Base-by-base conservation (phyloP, 192 early-diverging fungal species). In the Entophlyctis helioformis region DNA sequence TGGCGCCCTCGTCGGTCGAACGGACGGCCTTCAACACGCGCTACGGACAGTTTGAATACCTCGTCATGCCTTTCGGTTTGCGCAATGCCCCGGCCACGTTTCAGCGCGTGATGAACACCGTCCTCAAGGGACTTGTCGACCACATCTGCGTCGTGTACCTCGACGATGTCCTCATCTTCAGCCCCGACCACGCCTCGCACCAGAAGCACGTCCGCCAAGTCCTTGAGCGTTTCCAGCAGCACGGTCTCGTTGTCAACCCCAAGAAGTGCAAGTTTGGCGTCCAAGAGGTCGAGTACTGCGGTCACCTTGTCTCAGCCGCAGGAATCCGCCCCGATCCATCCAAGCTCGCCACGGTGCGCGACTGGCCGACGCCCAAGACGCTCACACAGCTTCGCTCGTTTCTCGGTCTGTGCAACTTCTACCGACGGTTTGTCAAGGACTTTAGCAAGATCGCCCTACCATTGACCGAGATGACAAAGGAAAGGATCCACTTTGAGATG, bases 31-130 rank as follows among this genome's bases (percentile, higher is more conserved):
- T 60, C 24, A 33, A 23, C 6, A 53, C 34, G 6, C n/a, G 21
- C 4, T 59, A 48, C 39, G 59, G 59, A 9, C 53, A 46, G 18
- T 85, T 42, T 46, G 60, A 83, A 44, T 80, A 56, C 34, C 25
- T 50, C 0, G 76, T 81, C n/a, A 43, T 85, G 33, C 78, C 77
- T 0, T 79, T 81, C 45, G 80, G 81, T 0, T 40, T 84, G 1
- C 64, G 59, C 16, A 82, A 81, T 50, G 71, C 68, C 0, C 74
- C 78, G 0, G 74, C 64, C 0, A 58, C 67, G 0, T 84, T 73
- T 15, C 57, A 72, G 48, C 37, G 43, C 0, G 36, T 71, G 10
- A 60, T 71, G 51, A 65, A 73, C 23, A 40, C 50, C 12, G 44
- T 70, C 1, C 21, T 73, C 9, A 16, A 23, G 0, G 56, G 54